phyloP scores from a whole-genome alignment of 2,329 filamentous ascomycete genomes.

The Aspergillus sp. region DNA sequence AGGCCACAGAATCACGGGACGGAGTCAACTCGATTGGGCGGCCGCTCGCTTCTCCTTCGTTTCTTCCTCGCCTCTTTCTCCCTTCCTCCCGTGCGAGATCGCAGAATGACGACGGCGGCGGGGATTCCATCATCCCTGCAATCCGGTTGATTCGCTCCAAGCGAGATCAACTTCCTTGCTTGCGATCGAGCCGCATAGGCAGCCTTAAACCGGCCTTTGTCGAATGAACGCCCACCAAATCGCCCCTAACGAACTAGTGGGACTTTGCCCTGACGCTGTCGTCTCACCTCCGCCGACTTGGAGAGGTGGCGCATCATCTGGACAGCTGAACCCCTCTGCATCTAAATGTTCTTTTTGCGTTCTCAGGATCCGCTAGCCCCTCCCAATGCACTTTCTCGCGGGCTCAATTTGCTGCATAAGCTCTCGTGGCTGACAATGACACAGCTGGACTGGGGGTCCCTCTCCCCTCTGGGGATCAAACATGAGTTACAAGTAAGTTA shows the following conservation, averaged over 20 bases:
- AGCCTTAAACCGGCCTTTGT: slow-evolving; percentile 16
- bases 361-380: slow-evolving; percentile 21
- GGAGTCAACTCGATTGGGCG: not conserved
- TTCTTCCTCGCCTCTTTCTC: not conserved
- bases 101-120: no score
- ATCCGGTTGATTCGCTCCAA: not conserved
- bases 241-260: slow-evolving; percentile 27
- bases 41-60: not conserved
- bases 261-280: slow-evolving; percentile 20
- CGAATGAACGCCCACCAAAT: slow-evolving; percentile 17
- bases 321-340: slow-evolving; percentile 29
- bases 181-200: slow-evolving; percentile 20
- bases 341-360: slow-evolving; percentile 23
- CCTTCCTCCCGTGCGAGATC: not conserved
- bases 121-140: not conserved
- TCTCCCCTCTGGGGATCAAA: slow-evolving; percentile 16
- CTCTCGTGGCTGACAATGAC: slow-evolving; percentile 30
- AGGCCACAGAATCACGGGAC: slow-evolving; percentile 4
- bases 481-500: slow-evolving; percentile 19
- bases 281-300: slow-evolving; percentile 19
- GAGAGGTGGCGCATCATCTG: slow-evolving; percentile 27
- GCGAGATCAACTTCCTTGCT: slow-evolving; percentile 14
- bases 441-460: slow-evolving; percentile 28
- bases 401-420: slow-evolving; percentile 23
- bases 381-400: slow-evolving; percentile 23